phyloP scores from a whole-genome alignment of 768 basidiomycete genomes.

The Tulasnella sp. region DNA sequence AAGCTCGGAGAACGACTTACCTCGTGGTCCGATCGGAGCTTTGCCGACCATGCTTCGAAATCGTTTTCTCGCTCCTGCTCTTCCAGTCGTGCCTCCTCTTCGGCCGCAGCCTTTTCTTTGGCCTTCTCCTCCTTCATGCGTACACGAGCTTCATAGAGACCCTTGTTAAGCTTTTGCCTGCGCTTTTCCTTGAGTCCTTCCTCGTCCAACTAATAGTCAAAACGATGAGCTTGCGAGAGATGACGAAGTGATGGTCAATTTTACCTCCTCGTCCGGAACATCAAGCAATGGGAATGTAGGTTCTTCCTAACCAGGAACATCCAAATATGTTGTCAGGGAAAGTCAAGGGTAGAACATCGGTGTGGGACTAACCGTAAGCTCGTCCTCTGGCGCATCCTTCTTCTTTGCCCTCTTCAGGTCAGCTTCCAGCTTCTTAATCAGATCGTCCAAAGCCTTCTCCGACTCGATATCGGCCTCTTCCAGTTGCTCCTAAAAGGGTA shows the following conservation, averaged over 20 bases:
- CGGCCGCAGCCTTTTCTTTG: slow-evolving; percentile 62
- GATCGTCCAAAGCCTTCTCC: slow-evolving; percentile 53
- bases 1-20: slow-evolving; percentile 35
- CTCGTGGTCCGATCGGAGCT: slow-evolving; percentile 72
- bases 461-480: slow-evolving; percentile 56
- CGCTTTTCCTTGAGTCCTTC: slow-evolving; percentile 90
- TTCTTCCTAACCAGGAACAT: slow-evolving; percentile 48
- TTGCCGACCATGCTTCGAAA: slow-evolving; percentile 62
- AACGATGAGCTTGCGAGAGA: neutral
- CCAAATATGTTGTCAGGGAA: neutral
- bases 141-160: slow-evolving; percentile 84
- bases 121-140: slow-evolving; percentile 82
- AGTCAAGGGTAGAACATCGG: slow-evolving; percentile 6
- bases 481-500: slow-evolving; percentile 21
- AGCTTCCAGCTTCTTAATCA: slow-evolving; percentile 77
- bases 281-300: slow-evolving; percentile 87
- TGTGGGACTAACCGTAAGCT: slow-evolving; percentile 38
- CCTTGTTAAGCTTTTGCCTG: slow-evolving; percentile 86
- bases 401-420: slow-evolving; percentile 70
- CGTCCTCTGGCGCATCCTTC: slow-evolving; percentile 72
- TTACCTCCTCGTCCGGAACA: slow-evolving; percentile 77
- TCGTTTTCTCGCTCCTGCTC: slow-evolving; percentile 69
- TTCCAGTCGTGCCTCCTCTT: slow-evolving; percentile 55
- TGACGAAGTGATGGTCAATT: slow-evolving; percentile 23
- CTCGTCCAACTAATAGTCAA: slow-evolving; percentile 61